Conservation (phyloP, 768 basidiomycete genomes). For the Hericium rajendrae region DNA sequence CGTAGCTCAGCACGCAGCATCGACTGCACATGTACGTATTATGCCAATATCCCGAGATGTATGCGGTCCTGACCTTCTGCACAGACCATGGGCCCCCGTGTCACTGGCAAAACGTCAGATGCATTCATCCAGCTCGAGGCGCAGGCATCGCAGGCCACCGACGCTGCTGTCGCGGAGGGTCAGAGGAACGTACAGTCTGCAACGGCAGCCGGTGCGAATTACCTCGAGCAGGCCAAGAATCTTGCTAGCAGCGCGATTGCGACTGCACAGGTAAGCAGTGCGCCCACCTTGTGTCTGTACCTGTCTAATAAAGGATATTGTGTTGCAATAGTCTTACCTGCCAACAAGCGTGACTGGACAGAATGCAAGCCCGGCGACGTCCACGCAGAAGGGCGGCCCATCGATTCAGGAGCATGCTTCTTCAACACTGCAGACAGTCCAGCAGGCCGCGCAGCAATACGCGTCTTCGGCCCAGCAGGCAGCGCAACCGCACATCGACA, state of each 20-base stretch:
- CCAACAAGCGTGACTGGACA: conserved; percentile 17
- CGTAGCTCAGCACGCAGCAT: conserved; percentile 43
- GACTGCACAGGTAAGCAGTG: conserved; percentile 33
- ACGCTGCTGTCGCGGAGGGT: conserved; percentile 49
- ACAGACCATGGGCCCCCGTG: conserved; percentile 5
- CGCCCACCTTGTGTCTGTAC: not conserved
- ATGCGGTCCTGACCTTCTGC: not conserved
- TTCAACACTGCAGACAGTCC: conserved; percentile 21
- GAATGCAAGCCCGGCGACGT: conserved; percentile 20
- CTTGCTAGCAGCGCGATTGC: conserved; percentile 33
- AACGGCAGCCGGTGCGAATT: conserved; percentile 35
- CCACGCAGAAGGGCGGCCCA: conserved; percentile 22
- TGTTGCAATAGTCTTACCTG: conserved; percentile 7
- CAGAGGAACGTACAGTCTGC: conserved; percentile 38
- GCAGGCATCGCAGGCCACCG: conserved; percentile 28
- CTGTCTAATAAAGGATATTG: too few relatives aligned
- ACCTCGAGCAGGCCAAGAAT: conserved; percentile 46
- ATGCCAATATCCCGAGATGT: not conserved
- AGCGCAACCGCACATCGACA: conserved; percentile 30
- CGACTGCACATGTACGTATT: conserved; percentile 37
- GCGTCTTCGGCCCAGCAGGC: conserved; percentile 17
- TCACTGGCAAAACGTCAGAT: not conserved
- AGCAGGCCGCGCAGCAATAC: conserved; percentile 23
- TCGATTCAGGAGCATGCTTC: conserved; percentile 23
- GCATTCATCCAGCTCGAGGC: conserved; percentile 23